phyloP scores from a whole-genome alignment of 805 yeast species.

The Suhomyces xylopsoci region DNA sequence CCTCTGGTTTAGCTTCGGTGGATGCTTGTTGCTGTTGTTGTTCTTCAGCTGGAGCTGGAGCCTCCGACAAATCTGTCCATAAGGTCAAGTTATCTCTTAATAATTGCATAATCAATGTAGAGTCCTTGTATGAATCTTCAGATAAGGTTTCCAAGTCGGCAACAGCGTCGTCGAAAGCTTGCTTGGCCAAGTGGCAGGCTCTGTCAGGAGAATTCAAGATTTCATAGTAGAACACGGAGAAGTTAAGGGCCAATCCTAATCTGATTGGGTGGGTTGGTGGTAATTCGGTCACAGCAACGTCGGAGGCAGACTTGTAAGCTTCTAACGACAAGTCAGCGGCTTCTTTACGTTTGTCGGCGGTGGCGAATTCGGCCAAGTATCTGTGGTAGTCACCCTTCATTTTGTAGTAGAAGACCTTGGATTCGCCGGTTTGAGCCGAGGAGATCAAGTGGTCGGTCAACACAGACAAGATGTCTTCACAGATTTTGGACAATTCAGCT shows the following conservation, averaged over 20 bases:
- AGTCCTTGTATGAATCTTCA: slow-evolving; percentile 97
- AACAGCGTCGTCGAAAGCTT: slow-evolving; percentile 98
- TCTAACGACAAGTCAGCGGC: slow-evolving; percentile 91
- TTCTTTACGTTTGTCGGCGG: slow-evolving; percentile 84
- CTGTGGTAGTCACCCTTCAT: slow-evolving; percentile 99
- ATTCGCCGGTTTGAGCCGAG: slow-evolving; percentile 93
- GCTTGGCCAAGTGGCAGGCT: slow-evolving; percentile 98
- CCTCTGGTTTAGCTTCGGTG: slow-evolving; percentile 17
- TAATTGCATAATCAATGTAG: slow-evolving; percentile 98
- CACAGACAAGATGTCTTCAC: slow-evolving; percentile 89
- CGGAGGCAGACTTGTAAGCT: slow-evolving; percentile 93
- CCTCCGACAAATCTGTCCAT: slow-evolving; percentile 96
- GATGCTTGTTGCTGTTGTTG: slow-evolving; percentile 18
- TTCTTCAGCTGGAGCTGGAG: slow-evolving; percentile 44
- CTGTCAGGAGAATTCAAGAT: slow-evolving; percentile 97
- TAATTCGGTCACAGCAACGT: slow-evolving; percentile 92
- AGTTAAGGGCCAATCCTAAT: slow-evolving; percentile 94
- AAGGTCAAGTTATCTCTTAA: slow-evolving; percentile 96
- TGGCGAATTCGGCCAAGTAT: slow-evolving; percentile 95
- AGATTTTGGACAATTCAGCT: slow-evolving; percentile 84
- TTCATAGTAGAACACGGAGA: slow-evolving; percentile 97
- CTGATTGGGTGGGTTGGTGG: slow-evolving; percentile 99
- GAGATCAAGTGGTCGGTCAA: slow-evolving; percentile 88
- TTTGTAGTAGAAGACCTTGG: slow-evolving; percentile 96
- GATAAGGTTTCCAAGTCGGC: slow-evolving; percentile 97